Base-by-base conservation (phyloP, 306 rosid species). In the Psophocarpus tetragonolobus region DNA sequence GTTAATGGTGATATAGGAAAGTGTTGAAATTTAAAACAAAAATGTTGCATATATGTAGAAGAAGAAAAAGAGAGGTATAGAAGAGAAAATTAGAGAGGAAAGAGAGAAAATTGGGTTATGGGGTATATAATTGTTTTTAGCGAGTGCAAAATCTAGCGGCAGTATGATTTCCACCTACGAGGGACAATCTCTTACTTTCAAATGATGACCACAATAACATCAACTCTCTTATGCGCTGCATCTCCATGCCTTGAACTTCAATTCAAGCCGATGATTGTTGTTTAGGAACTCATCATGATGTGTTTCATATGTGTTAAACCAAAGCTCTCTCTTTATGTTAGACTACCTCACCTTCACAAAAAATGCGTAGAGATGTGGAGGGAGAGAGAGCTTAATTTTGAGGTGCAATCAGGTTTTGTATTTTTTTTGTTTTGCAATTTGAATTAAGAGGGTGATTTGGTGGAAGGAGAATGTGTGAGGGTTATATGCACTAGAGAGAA, bases 161-260 rank as follows among this genome's bases (percentile, higher is more conserved):
- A 26, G 98, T 93, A 83, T 93, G 98, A 60, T 93, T 93, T 33
- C 96, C 93, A 83, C 96, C 98, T 80, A 91, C 92, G 75, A 93
- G 92, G 61, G 88, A 87, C 3, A 83, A 79, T 21, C 88, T 85
- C 0, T 64, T 69, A 63, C 54, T 82, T 88, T 77, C 85, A 3
- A 80, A 61, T 67, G 83, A 74, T n/a, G 77, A 87, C 81, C 85
- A 87, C 35, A 90, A 27, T 18, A 82, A 84, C 84, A 88, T 26
- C 79, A 91, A 83, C 62, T 90, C 86, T 77, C 84, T 91, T 82
- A 87, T 70, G 56, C 96, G 76, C 80, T 83, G 87, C 57, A 86
- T 82, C 92, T 91, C 96, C 97, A 93, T 87, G 56, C 58, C 5
- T 35, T 48, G 8, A 1, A 38, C 27, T 56, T 64, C 18, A 5